These are phyloP conservation scores for Teunomyces tritomae DNA, from an alignment of 805 yeast genomes.

Conservation along the genomic window DNA sequence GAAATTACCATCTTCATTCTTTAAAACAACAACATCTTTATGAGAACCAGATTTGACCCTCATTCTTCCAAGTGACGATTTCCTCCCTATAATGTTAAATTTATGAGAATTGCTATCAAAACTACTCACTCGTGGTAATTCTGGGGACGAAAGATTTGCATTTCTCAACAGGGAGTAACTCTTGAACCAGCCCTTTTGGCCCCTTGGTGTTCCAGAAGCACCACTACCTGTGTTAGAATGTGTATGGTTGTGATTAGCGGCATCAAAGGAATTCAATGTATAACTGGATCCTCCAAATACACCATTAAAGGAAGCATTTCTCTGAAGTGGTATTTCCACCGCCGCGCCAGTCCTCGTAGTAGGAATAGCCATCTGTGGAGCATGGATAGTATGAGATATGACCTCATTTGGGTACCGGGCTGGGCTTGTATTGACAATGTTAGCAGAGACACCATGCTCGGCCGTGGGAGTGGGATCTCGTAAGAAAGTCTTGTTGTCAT, in stretches of 20 bases:
- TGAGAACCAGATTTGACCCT: constrained; percentile 15
- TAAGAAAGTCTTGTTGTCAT: constrained; percentile 13
- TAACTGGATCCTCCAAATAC: constrained; percentile 1
- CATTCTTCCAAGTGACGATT: constrained; percentile 11
- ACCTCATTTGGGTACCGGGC: constrained; percentile 4
- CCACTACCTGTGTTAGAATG: constrained; percentile 10
- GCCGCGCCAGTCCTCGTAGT: constrained; percentile 79
- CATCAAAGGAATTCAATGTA: constrained; percentile 1
- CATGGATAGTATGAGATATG: constrained; percentile 22
- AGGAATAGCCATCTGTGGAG: constrained; percentile 69
- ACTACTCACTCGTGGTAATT: constrained; percentile 17
- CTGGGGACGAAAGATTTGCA: constrained; percentile 15
- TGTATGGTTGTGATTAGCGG: constrained; percentile 2
- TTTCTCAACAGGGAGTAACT: constrained; percentile 24
- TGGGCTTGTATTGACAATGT: background rate
- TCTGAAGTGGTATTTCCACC: constrained; percentile 59
- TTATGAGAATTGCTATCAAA: constrained; percentile 26
- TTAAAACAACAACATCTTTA: constrained; percentile 9
- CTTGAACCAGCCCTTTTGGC: constrained; percentile 28
- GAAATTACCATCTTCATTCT: background rate
- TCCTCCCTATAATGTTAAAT: constrained; percentile 21
- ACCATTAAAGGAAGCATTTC: constrained; percentile 19
- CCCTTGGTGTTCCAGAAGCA: constrained; percentile 16
- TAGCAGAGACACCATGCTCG: background rate
- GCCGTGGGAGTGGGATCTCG: constrained; percentile 7